Evolutionary conservation across 2,329 filamentous ascomycete genomes (phyloP).

Genomic region (Leptoxyphium fumago): DNA sequence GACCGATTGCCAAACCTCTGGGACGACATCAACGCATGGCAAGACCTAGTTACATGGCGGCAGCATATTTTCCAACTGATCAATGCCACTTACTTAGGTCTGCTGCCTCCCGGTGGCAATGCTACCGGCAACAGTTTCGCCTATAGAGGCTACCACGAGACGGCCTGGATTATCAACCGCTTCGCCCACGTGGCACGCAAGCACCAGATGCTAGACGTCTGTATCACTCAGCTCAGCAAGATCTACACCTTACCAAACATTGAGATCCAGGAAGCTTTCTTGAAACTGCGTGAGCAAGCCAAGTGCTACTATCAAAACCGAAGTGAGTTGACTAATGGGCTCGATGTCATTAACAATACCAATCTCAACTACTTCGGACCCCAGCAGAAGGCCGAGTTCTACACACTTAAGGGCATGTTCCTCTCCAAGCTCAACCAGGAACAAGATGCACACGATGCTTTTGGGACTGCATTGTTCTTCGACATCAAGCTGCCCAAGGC

Average conservation of each 20-base stretch:
- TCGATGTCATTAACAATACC: slow-evolving; percentile 99
- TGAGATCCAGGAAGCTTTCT: slow-evolving; percentile 96
- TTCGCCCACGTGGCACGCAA: slow-evolving; percentile 97
- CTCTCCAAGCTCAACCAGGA: slow-evolving; percentile 83
- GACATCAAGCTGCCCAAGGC: slow-evolving; percentile 92
- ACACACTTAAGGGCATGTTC: slow-evolving; percentile 99
- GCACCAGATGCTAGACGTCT: slow-evolving; percentile 91
- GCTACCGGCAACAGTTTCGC: slow-evolving; percentile 85
- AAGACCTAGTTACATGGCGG: slow-evolving; percentile 97
- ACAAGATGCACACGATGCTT: slow-evolving; percentile 83
- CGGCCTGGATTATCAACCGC: slow-evolving; percentile 98
- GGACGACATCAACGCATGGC: slow-evolving; percentile 99
- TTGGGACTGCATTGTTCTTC: slow-evolving; percentile 88
- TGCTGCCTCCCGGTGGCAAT: slow-evolving; percentile 65
- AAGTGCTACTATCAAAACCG: slow-evolving; percentile 98
- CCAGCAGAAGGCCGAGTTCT: slow-evolving; percentile 96
- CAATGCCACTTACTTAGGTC: slow-evolving; percentile 78
- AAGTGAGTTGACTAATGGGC: slow-evolving; percentile 74
- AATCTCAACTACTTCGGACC: slow-evolving; percentile 97
- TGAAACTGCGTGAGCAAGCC: slow-evolving; percentile 95
- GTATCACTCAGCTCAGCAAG: slow-evolving; percentile 88
- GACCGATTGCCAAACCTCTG: slow-evolving; percentile 93
- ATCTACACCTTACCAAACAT: slow-evolving; percentile 99
- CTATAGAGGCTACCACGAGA: slow-evolving; percentile 95
- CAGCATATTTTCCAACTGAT: slow-evolving; percentile 98